These are phyloP conservation scores for Plasmodium gaboni DNA, from an alignment of 169 alveolate species.

Conservation along the genomic window DNA sequence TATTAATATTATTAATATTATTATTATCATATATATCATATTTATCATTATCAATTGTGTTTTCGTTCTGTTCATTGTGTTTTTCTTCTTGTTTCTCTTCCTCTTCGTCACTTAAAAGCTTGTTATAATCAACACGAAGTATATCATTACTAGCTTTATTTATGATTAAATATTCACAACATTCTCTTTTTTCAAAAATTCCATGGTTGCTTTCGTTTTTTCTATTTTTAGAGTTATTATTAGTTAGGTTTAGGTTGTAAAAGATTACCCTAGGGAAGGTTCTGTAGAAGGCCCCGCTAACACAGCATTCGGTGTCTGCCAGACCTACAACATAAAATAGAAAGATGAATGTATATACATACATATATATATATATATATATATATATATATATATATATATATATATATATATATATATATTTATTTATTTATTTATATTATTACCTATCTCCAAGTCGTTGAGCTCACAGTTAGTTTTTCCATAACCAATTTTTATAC, in stretches of 20 bases:
- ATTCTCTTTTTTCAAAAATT: constrained; percentile 46
- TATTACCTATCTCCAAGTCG: constrained; percentile 79
- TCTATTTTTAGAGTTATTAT: constrained; percentile 2
- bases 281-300: constrained; percentile 87
- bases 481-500: constrained; percentile 87
- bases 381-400: not conserved
- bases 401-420: too few relatives aligned
- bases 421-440: not conserved
- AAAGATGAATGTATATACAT: not conserved
- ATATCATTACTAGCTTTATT: constrained; percentile 72
- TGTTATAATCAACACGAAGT: constrained; percentile 28
- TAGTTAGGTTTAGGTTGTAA: constrained; percentile 78
- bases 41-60: too few relatives aligned
- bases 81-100: too few relatives aligned
- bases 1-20: not conserved
- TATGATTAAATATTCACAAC: constrained; percentile 46
- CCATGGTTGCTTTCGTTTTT: constrained; percentile 30
- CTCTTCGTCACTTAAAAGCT: constrained; percentile 15
- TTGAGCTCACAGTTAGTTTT: constrained; percentile 75
- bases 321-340: constrained; percentile 77
- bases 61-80: too few relatives aligned
- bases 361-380: not conserved
- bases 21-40: not conserved
- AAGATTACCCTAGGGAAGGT: constrained; percentile 88
- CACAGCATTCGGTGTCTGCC: constrained; percentile 91